A percentile compares a stretch with the other conserved stretches of the same genome.
Evolutionary conservation across 1,284 basidiomycete genomes (phyloP).

Genomic region (Cryptococcus sp.): DNA sequence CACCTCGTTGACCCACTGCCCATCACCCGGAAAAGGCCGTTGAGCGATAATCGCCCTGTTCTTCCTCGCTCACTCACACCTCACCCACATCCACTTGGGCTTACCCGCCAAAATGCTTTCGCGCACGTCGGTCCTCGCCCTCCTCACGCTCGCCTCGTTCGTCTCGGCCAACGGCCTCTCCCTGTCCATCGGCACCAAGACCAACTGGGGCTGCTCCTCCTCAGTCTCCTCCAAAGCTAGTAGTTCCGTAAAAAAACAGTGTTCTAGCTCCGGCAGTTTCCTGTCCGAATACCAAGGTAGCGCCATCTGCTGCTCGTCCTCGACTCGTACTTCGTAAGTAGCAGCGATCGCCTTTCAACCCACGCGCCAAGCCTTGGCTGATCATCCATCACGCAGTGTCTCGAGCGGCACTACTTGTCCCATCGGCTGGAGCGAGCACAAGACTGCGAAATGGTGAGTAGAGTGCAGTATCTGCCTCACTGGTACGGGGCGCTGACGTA

Average conservation of each 20-base stretch:
- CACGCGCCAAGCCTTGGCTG: neutral
- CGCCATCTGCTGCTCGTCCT: conserved; percentile 17
- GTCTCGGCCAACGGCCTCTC: conserved; percentile 20
- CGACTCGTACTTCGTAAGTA: conserved; percentile 19
- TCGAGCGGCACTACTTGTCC: conserved; percentile 19
- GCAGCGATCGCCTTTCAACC: neutral
- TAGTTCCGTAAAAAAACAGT: conserved; percentile 8
- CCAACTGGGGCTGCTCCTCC: conserved; percentile 23
- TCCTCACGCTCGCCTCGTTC: conserved; percentile 18
- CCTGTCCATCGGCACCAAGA: conserved; percentile 5
- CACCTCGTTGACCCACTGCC: neutral
- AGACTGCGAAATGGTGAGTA: conserved; percentile 23
- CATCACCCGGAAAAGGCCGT: no score
- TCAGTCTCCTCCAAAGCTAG: conserved; percentile 11
- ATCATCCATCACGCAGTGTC: conserved; percentile 4
- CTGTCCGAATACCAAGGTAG: conserved; percentile 13
- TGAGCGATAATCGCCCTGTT: neutral
- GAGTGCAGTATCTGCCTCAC: neutral
- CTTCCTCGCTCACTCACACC: neutral
- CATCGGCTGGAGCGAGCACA: conserved; percentile 23
- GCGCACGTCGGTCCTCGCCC: conserved; percentile 14
- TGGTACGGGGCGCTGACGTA: neutral
- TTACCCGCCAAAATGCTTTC: conserved; percentile 15
- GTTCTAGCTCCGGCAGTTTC: conserved; percentile 19
- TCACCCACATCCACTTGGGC: neutral